Evolutionary conservation across 352 stramenopile genomes (phyloP).

Genomic region (Phytophthora megakarya): DNA sequence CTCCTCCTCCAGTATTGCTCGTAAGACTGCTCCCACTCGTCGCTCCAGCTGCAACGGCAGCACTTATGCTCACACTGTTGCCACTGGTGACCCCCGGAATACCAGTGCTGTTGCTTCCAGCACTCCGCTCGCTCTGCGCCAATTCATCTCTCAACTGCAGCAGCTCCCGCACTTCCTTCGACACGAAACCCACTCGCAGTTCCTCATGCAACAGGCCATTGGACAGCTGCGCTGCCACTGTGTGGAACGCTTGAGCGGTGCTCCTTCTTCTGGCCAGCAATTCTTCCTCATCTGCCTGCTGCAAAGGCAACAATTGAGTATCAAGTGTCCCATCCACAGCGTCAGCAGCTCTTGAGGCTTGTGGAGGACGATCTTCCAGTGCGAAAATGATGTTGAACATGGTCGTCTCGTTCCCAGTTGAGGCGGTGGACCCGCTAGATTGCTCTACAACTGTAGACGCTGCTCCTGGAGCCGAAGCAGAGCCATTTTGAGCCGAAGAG

Average conservation of each 20-base stretch:
- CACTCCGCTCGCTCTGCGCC: slow-evolving; percentile 62
- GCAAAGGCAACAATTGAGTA: slow-evolving; percentile 25
- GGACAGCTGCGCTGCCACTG: slow-evolving; percentile 71
- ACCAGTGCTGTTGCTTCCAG: slow-evolving; percentile 19
- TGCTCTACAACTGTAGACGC: slow-evolving; percentile 26
- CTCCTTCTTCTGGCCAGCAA: slow-evolving; percentile 39
- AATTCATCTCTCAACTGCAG: slow-evolving; percentile 83
- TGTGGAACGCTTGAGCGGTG: slow-evolving; percentile 61
- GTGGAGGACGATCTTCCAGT: slow-evolving; percentile 53
- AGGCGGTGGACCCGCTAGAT: neutral
- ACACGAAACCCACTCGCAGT: slow-evolving; percentile 78
- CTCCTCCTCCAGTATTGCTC: slow-evolving; percentile 20
- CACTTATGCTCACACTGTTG: slow-evolving; percentile 37
- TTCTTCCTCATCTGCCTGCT: slow-evolving; percentile 39
- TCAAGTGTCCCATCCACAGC: slow-evolving; percentile 10
- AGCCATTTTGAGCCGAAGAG: slow-evolving; percentile 7
- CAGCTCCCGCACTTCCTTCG: slow-evolving; percentile 73
- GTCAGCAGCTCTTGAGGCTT: slow-evolving; percentile 12
- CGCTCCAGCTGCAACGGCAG: slow-evolving; percentile 29
- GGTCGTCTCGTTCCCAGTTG: slow-evolving; percentile 64
- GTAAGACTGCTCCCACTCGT: slow-evolving; percentile 35
- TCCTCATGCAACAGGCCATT: slow-evolving; percentile 87
- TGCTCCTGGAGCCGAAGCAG: slow-evolving; percentile 13
- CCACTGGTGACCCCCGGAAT: slow-evolving; percentile 28
- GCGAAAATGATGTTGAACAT: slow-evolving; percentile 92